These are phyloP conservation scores for Erythrobasidium yunnanense DNA, from an alignment of 768 basidiomycete genomes.

Conservation along the genomic window DNA sequence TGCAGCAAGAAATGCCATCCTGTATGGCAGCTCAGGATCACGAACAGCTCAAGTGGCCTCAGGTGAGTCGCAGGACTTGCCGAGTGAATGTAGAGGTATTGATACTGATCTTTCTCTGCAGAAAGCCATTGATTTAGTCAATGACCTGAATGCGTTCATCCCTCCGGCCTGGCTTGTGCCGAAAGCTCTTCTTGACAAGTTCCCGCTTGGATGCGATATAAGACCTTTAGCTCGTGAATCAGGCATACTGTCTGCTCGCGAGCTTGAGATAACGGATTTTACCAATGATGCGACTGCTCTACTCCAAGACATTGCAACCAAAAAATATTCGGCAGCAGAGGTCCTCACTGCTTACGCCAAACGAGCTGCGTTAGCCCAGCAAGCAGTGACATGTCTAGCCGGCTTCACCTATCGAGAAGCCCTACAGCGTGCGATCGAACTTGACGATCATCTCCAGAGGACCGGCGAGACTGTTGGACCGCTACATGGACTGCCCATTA, in stretches of 20 bases:
- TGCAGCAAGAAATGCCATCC: no score
- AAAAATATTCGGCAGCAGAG: background rate
- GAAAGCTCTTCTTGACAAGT: background rate
- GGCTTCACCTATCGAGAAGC: background rate
- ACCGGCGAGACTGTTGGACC: conserved; percentile 3
- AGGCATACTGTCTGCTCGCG: background rate
- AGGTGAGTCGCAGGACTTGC: no score
- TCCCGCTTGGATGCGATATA: conserved; percentile 1
- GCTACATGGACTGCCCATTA: conserved; percentile 7
- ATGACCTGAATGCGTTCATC: background rate
- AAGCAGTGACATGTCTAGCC: background rate
- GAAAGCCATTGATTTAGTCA: background rate
- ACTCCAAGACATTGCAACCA: background rate
- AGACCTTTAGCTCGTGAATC: background rate
- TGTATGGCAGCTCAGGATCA: no score
- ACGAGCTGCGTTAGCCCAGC: conserved; percentile 4
- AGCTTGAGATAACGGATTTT: background rate
- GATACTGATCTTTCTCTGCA: no score
- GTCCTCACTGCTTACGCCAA: conserved; percentile 4
- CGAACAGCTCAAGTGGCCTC: no score
- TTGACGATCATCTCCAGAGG: background rate
- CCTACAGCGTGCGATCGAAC: background rate
- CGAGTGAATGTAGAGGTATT: no score
- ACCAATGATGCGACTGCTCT: background rate
- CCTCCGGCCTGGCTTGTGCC: background rate